phyloP scores from a whole-genome alignment of 2,329 filamentous ascomycete species.

The Pseudopithomyces maydicus region DNA sequence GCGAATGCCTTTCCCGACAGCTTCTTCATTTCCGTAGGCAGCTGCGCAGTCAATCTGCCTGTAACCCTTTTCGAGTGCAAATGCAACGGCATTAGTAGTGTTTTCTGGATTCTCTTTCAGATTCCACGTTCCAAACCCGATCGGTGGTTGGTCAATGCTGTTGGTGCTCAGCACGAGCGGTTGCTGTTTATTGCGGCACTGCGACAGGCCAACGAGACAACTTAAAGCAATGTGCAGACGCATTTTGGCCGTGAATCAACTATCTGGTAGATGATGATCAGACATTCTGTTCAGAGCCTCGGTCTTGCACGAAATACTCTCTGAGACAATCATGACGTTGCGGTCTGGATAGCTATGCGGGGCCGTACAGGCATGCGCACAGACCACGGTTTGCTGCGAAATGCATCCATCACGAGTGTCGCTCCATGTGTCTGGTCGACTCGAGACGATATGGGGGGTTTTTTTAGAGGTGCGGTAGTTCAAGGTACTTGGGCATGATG shows the following conservation, averaged over 20 bases:
- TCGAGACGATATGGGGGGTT: background rate
- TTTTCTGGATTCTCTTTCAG: constrained; percentile 19
- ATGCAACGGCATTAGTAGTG: constrained; percentile 40
- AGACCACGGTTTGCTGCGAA: background rate
- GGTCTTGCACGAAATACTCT: background rate
- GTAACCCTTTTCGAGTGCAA: constrained; percentile 22
- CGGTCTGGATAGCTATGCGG: background rate
- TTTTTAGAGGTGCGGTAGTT: too few relatives aligned
- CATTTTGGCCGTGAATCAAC: background rate
- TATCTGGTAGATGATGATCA: background rate
- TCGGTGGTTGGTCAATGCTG: constrained; percentile 13
- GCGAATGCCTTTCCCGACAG: constrained; percentile 17
- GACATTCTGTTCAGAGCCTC: background rate
- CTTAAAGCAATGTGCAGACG: background rate
- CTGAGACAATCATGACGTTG: constrained; percentile 11
- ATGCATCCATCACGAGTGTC: background rate
- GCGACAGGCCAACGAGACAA: constrained; percentile 5
- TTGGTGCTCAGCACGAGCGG: constrained; percentile 5
- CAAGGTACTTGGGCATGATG: too few relatives aligned
- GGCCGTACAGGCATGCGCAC: constrained; percentile 2
- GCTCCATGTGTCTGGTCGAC: background rate
- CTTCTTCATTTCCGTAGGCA: constrained; percentile 20
- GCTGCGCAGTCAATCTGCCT: constrained; percentile 24
- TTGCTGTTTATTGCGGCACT: constrained; percentile 16
- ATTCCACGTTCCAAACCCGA: constrained; percentile 29